Evolutionary conservation across 441 rosid genomes (phyloP), one percentile per base, ranked within the genome.

Genomic region (Iberis amara): DNA sequence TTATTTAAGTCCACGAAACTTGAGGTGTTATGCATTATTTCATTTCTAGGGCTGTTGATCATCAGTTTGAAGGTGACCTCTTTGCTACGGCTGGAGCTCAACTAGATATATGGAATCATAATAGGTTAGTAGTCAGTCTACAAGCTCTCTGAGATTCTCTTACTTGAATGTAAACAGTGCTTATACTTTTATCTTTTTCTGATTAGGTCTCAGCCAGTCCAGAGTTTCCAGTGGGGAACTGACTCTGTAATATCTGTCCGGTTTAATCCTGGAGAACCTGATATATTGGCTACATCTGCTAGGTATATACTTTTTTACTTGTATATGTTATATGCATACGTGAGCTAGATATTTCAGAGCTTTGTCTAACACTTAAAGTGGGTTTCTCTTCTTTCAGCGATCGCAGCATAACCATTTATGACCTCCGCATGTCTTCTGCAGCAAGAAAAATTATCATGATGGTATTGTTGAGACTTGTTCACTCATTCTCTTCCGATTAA

Each of bases 61-160:
- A 92, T 76, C 96, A 89, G 55, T 84, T 85, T 89, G 79, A 79
- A 42, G 80, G 96, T 42, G 95, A 92, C 11, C 80, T 81, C 33
- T 89, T 92, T 77, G 99, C 92, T 44, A 92, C 97, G 8, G 88
- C 82, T 32, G 94, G 99, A 43, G 97, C 96, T 59, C 97, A 79
- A 73, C 69, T 92, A n/a, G 97, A 92, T 64, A 75, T 89, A 76
- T 92, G 97, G 96, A 80, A 84, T 71, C 96, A 86, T 60, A 86
- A 86, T 67, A 86, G 99, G 99, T 91, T 66, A 58, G 48, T 48
- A 31, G 10, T 23, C 27, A 24, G 27, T 42, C 49, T 10, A 12
- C 10, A 32, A 30, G 31, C 41, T 46, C 45, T 52, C 24, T 52
- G 11, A 12, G 8, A 7, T 35, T 27, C 39, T 10, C 12, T 39